These are phyloP conservation scores for Dioscorea cayenensis DNA, from an alignment of 116 monocot species.

Conservation along the genomic window DNA sequence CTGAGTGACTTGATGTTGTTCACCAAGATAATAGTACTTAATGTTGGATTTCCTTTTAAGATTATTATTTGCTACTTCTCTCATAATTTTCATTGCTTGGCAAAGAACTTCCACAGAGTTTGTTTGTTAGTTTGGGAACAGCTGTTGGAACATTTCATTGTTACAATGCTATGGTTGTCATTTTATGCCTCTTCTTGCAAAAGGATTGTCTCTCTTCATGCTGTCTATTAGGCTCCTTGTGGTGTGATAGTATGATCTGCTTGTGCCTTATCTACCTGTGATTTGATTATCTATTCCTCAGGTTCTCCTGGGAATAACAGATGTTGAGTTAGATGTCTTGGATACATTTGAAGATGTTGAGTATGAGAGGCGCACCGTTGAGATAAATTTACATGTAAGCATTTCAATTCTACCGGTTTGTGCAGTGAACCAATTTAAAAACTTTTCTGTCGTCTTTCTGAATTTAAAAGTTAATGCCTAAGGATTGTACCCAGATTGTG, in stretches of 20 bases:
- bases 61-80: too few relatives aligned
- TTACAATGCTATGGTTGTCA: too few relatives aligned
- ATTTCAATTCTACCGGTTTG: background rate
- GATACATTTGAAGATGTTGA: slow-evolving; percentile 41
- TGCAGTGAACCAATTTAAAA: background rate
- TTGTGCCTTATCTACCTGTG: background rate
- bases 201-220: background rate
- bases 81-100: too few relatives aligned
- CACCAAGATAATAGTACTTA: too few relatives aligned
- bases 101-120: too few relatives aligned
- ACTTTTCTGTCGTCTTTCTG: background rate
- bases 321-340: slow-evolving; percentile 28
- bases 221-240: background rate
- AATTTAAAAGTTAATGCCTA: background rate
- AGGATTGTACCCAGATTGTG: background rate
- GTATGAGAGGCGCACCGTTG: slow-evolving; percentile 24
- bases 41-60: too few relatives aligned
- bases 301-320: slow-evolving; percentile 37
- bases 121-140: too few relatives aligned
- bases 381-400: slow-evolving; percentile 22
- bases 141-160: too few relatives aligned
- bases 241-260: background rate
- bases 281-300: background rate
- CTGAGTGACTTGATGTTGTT: too few relatives aligned
- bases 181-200: too few relatives aligned